Percentiles rank a stretch among this genome's conserved stretches.
Evolutionary conservation across 1,139 yeast genomes (phyloP).

Genomic region (Scheffersomyces stambukii): DNA sequence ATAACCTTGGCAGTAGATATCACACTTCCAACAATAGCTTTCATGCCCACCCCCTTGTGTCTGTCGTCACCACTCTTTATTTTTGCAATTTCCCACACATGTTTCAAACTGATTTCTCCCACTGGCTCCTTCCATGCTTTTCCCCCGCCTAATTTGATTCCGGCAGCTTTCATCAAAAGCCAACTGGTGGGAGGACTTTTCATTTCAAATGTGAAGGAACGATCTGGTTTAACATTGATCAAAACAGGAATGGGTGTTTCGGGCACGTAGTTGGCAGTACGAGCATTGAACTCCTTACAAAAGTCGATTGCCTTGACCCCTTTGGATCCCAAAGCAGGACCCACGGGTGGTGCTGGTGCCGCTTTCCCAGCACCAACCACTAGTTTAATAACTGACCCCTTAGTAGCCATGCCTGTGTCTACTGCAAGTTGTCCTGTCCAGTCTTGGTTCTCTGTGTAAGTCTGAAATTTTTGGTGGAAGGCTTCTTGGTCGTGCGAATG

Average conservation of each 20-base stretch:
- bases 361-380: constrained; percentile 99
- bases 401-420: constrained; percentile 27
- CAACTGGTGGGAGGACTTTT: constrained; percentile 93
- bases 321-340: constrained; percentile 97
- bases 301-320: constrained; percentile 99
- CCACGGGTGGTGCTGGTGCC: constrained; percentile 98
- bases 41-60: constrained; percentile 66
- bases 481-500: too few species aligned
- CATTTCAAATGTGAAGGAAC: constrained; percentile 80
- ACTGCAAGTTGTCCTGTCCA: too few species aligned
- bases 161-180: constrained; percentile 79
- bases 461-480: neutral
- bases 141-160: constrained; percentile 75
- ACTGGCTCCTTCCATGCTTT: constrained; percentile 46
- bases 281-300: constrained; percentile 96
- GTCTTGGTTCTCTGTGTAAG: neutral
- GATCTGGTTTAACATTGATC: constrained; percentile 85
- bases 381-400: constrained; percentile 68
- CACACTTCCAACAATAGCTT: constrained; percentile 76
- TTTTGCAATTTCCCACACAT: constrained; percentile 91
- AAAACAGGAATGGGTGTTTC: constrained; percentile 89
- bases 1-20: constrained; percentile 83
- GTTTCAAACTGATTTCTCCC: constrained; percentile 80
- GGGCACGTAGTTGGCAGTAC: constrained; percentile 81
- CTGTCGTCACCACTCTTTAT: constrained; percentile 84